These are phyloP conservation scores for Talaromyces albobiverticillius DNA, from an alignment of 2,329 filamentous ascomycete genomes.

Conservation along the genomic window DNA sequence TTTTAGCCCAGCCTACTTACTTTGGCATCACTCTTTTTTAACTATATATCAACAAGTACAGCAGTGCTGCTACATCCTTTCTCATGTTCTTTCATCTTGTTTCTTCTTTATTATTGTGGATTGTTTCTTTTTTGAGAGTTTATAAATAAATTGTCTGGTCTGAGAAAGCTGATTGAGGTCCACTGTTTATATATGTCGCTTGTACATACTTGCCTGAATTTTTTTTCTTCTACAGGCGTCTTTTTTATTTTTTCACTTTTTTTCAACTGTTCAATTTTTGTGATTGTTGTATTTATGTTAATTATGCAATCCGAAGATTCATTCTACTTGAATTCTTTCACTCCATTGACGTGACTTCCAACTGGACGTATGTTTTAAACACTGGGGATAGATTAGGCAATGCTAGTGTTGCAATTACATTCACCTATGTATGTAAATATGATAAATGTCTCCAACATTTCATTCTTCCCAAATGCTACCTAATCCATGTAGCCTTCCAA, in stretches of 20 bases:
- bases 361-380: too few relatives aligned
- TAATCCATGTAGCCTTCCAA: too few relatives aligned
- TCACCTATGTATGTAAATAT: too few relatives aligned
- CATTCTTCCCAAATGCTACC: too few relatives aligned
- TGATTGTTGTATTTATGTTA: not conserved
- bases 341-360: too few relatives aligned
- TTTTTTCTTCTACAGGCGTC: not conserved
- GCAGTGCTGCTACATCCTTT: constrained; percentile 1
- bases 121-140: not conserved
- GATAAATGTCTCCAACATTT: too few relatives aligned
- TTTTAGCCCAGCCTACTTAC: not conserved
- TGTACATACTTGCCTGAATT: not conserved
- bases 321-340: not conserved
- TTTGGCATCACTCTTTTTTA: not conserved
- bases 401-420: too few relatives aligned
- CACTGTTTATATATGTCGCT: not conserved
- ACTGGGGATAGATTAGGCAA: too few relatives aligned
- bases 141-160: not conserved
- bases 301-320: not conserved
- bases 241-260: too few relatives aligned
- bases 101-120: not conserved
- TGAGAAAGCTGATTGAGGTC: not conserved
- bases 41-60: constrained; percentile 1
- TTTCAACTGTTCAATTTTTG: not conserved
- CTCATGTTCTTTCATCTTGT: not conserved